Evolutionary conservation across 2,329 filamentous ascomycete species (phyloP).

Genomic region (Mycocentrospora acerina): DNA sequence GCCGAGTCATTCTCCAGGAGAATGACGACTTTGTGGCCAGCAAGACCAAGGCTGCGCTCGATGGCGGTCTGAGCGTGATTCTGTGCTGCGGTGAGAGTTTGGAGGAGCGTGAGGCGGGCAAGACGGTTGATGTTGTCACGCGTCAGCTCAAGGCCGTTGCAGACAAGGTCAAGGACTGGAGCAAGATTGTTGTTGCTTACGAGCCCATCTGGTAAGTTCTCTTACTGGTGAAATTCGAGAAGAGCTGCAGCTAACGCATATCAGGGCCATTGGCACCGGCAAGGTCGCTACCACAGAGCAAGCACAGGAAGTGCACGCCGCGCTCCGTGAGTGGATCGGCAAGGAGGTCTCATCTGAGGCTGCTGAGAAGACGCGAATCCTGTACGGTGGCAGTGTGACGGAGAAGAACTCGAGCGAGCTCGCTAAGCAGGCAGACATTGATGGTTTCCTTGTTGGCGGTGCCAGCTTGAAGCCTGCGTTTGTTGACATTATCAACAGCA

Average conservation of each 20-base stretch:
- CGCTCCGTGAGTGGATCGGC: constrained; percentile 83
- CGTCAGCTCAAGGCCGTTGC: constrained; percentile 80
- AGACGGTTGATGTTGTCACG: constrained; percentile 85
- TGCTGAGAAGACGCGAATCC: constrained; percentile 84
- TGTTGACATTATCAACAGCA: constrained; percentile 70
- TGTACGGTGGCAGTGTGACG: constrained; percentile 94
- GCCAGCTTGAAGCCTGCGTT: constrained; percentile 96
- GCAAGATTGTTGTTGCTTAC: constrained; percentile 93
- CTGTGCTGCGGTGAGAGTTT: constrained; percentile 97
- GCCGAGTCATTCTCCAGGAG: constrained; percentile 86
- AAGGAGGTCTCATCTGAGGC: constrained; percentile 74
- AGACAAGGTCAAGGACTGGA: constrained; percentile 82
- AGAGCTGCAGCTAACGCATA: constrained; percentile 12
- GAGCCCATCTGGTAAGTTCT: constrained; percentile 87
- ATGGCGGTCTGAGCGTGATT: constrained; percentile 86
- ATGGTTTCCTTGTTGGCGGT: constrained; percentile 96
- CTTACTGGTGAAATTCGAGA: not conserved
- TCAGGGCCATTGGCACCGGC: constrained; percentile 77
- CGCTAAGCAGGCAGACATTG: constrained; percentile 89
- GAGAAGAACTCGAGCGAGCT: constrained; percentile 98
- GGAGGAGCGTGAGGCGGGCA: constrained; percentile 82
- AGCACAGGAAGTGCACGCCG: constrained; percentile 58
- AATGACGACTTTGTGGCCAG: constrained; percentile 77
- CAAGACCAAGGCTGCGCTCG: constrained; percentile 92
- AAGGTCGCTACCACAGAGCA: constrained; percentile 48